Evolutionary conservation across 2,329 filamentous ascomycete species (phyloP), one percentile per base, ranked within the genome.

Genomic region (Botrytis fabae): DNA sequence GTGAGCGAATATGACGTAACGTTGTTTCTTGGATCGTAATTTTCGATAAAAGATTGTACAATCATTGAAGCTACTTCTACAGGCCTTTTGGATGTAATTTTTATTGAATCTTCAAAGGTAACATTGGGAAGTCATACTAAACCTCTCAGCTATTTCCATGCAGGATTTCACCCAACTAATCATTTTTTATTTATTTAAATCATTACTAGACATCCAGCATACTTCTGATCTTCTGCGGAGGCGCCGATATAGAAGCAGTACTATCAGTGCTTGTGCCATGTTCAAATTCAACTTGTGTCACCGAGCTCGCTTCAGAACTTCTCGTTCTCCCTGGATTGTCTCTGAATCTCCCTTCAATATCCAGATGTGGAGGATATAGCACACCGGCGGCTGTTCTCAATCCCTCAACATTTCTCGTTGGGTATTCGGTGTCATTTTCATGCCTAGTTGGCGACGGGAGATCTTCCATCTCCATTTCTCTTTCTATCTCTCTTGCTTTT

Each of bases 361-460:
- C 8, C 71, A 61, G 40, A 40, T 22, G 42, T 16, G 6, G 48
- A 20, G 76, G 78, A 57, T 77, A 77, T 5, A 77, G 54, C 12
- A 77, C 35, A 69, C 40, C 73, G 16, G 75, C 70, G 14, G 75
- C 75, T n/a, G 65, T 46, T 25, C 73, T 70, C 2, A 76, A 44
- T 42, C 71, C 63, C 8, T 74, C 72, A 1, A 89, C 85, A 75
- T 92, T 89, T 62, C 66, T 84, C 81, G 3, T 70, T 77, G 60
- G 48, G 18, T 28, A n/a, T 6, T 42, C 18, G 1, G 25, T 42
- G 25, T 42, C 10, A 57, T 38, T 68, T 57, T 59, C 75, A 74
- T 75, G 75, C 76, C 20, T 79, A 73, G 62, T 46, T 32, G 62
- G 51, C 32, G 40, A 48, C 14, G 51, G 76, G 77, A 61, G 80